These are phyloP conservation scores for Silene noctiflora DNA, from an alignment of 179 eudicot genomes.

Conservation along the genomic window DNA sequence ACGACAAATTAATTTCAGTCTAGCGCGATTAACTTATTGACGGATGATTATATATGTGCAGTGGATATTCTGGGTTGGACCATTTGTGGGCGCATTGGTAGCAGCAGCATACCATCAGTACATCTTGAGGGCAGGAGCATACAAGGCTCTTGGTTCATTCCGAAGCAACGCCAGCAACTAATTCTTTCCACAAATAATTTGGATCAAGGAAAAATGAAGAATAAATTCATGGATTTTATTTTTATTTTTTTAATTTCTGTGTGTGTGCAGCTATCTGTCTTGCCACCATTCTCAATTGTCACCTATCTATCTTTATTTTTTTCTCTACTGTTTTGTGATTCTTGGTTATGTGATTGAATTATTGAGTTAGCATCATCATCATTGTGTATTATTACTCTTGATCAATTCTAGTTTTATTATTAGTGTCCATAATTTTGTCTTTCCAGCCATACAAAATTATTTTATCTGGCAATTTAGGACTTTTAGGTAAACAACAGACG, in stretches of 20 bases:
- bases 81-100: conserved; percentile 69
- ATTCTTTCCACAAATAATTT: background rate
- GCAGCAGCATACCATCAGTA: conserved; percentile 89
- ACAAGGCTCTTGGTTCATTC: conserved; percentile 86
- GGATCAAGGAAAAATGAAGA: background rate
- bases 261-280: conserved; percentile 20
- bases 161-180: conserved; percentile 74
- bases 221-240: conserved; percentile 12
- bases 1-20: too few relatives aligned
- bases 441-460: background rate
- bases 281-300: background rate
- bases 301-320: background rate
- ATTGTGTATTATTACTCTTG: conserved; percentile 11
- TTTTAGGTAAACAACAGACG: too few relatives aligned
- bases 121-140: conserved; percentile 74
- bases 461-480: too few relatives aligned
- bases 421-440: background rate
- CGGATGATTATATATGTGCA: conserved; percentile 19
- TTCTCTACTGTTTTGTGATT: conserved; percentile 8
- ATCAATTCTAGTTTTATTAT: background rate
- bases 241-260: conserved; percentile 1
- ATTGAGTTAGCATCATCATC: conserved; percentile 19
- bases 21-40: too few relatives aligned
- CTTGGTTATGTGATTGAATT: conserved; percentile 27
- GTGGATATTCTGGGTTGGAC: conserved; percentile 98